Conservation (phyloP, 345 rosid genomes). For the Chamaenerion angustifolium region DNA sequence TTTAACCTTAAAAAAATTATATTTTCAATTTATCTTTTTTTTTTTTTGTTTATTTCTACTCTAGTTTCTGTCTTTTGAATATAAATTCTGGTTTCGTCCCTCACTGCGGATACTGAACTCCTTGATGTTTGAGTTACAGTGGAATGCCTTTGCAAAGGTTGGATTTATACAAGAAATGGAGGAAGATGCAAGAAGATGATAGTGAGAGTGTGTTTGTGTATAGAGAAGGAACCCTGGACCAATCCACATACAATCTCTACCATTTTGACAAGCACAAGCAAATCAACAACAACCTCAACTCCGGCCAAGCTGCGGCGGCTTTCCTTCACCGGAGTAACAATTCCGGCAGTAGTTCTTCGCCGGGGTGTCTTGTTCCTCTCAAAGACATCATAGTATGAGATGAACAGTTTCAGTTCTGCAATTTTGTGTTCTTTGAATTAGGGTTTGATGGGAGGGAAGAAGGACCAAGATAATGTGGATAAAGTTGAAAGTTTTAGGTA, state of each 20-base stretch:
- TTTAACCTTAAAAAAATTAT: no score
- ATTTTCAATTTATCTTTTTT: no score
- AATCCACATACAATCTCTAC: conserved; percentile 18
- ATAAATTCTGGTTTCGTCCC: no score
- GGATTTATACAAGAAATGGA: conserved; percentile 30
- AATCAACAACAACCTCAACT: neutral
- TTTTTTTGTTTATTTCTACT: no score
- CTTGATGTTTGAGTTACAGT: no score
- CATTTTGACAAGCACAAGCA: conserved; percentile 7
- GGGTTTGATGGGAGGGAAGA: no score
- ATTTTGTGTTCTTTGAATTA: no score
- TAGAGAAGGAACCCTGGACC: conserved; percentile 41
- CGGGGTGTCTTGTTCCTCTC: conserved; percentile 13
- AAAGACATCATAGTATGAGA: conserved; percentile 16
- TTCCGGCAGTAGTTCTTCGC: conserved; percentile 5
- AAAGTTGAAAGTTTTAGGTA: no score
- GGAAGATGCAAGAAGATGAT: conserved; percentile 34
- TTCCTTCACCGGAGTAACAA: conserved; percentile 10
- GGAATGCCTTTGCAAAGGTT: conserved; percentile 36
- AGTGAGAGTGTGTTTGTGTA: conserved; percentile 25
- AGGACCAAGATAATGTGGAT: no score
- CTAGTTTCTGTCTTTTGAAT: no score
- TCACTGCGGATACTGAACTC: no score
- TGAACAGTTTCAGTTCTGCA: no score
- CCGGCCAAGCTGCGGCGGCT: neutral